Percentiles rank a stretch among this genome's conserved stretches.
These are phyloP conservation scores for Mortierella sp. DNA, from an alignment of 371 early-diverging fungal genomes.

Conservation along the genomic window DNA sequence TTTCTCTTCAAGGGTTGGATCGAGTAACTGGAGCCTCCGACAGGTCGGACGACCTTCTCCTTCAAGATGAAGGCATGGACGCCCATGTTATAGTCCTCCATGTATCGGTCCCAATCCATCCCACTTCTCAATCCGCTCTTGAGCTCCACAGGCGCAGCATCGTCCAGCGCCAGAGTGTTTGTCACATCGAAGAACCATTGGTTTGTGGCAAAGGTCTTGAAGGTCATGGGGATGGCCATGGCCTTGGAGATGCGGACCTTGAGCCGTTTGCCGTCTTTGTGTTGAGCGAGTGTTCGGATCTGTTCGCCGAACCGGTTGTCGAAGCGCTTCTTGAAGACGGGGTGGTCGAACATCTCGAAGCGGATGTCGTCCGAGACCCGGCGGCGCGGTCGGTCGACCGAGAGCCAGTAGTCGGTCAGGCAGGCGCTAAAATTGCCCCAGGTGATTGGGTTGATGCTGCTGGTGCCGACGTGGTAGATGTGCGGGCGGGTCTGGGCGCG, in stretches of 20 bases:
- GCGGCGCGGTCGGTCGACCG: constrained; percentile 38
- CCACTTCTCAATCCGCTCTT: constrained; percentile 42
- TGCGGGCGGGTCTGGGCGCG: constrained; percentile 16
- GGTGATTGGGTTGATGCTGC: constrained; percentile 50
- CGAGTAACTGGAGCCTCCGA: constrained; percentile 27
- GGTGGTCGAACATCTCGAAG: constrained; percentile 35
- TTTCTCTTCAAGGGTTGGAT: constrained; percentile 6
- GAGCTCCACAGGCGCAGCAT: constrained; percentile 38
- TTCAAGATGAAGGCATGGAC: constrained; percentile 42
- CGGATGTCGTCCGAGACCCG: constrained; percentile 49
- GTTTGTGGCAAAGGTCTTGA: constrained; percentile 36
- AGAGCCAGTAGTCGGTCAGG: constrained; percentile 42
- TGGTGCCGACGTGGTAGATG: constrained; percentile 55
- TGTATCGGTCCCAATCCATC: constrained; percentile 50
- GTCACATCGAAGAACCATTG: constrained; percentile 52
- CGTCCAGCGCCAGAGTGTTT: constrained; percentile 42
- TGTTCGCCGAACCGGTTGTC: constrained; percentile 54
- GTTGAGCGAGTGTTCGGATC: constrained; percentile 36
- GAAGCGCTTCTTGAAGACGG: constrained; percentile 46
- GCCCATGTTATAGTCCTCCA: constrained; percentile 49
- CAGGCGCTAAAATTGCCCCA: constrained; percentile 51
- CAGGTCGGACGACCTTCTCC: constrained; percentile 45
- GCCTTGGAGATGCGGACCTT: constrained; percentile 49
- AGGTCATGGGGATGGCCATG: constrained; percentile 46
- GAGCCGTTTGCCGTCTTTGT: constrained; percentile 34